Evolutionary conservation across 441 rosid species (phyloP).

Genomic region (Omphalea diandra): DNA sequence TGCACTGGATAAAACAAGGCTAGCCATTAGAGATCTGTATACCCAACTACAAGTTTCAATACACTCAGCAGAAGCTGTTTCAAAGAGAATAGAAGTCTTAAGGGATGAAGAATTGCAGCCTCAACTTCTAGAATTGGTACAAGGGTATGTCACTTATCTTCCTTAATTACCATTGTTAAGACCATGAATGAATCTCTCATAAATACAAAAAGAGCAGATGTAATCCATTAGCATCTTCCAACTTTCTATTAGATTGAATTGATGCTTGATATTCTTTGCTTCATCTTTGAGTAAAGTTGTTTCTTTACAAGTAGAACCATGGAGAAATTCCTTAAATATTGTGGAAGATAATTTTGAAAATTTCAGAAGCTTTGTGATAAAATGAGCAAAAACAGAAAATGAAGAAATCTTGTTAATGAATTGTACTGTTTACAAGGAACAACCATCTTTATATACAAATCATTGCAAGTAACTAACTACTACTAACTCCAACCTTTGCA

Average conservation of each 20-base stretch:
- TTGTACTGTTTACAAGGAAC: no score
- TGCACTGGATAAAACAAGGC: conserved; percentile 79
- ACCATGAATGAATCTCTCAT: background rate
- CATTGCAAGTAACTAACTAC: no score
- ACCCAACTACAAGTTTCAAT: conserved; percentile 80
- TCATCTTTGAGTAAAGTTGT: background rate
- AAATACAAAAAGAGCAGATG: background rate
- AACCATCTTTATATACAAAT: no score
- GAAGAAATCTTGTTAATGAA: no score
- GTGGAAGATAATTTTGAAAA: no score
- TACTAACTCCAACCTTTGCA: no score
- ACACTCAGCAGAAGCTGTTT: conserved; percentile 84
- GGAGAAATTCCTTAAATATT: no score
- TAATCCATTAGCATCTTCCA: background rate
- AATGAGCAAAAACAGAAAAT: no score
- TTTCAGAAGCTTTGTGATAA: no score
- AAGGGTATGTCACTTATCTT: conserved; percentile 57
- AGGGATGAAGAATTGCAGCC: conserved; percentile 96
- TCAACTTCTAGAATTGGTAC: conserved; percentile 77
- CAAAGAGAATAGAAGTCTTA: conserved; percentile 76
- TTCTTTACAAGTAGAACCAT: no score
- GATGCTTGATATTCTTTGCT: background rate
- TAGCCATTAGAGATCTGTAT: conserved; percentile 68
- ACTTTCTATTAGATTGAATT: background rate
- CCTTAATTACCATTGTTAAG: background rate